phyloP scores from a whole-genome alignment of 75 land plant species.

The Larix kaempferi region DNA sequence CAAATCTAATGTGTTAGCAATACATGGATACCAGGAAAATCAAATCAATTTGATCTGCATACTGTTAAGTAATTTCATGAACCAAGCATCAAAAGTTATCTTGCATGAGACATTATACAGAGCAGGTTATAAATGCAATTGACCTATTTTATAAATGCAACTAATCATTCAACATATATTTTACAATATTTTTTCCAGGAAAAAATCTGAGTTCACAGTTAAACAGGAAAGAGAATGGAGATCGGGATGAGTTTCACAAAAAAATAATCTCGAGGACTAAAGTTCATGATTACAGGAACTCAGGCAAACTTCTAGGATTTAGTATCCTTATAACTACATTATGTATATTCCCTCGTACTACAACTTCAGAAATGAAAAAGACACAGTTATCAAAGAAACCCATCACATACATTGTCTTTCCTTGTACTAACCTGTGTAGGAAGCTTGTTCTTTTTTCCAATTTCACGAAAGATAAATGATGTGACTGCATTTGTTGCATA shows the following conservation, averaged over 20 bases:
- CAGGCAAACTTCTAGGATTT: neutral
- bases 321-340: neutral
- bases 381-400: neutral
- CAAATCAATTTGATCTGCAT: neutral
- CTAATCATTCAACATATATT: no score
- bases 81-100: no score
- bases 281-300: neutral
- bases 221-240: no score
- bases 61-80: neutral
- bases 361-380: neutral
- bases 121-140: no score
- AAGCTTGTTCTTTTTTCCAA: constrained; percentile 65
- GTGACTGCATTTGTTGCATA: constrained; percentile 99
- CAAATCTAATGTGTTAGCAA: neutral
- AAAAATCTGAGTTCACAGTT: no score
- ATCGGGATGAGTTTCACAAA: no score
- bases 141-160: no score
- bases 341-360: neutral
- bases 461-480: constrained; percentile 82
- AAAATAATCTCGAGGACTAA: no score
- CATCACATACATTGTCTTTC: neutral
- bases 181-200: no score
- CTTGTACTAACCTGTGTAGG: constrained; percentile 66
- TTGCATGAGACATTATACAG: no score
- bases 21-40: neutral